These are phyloP conservation scores for Skeletonema potamos DNA, from an alignment of 108 stramenopile species.

Conservation along the genomic window DNA sequence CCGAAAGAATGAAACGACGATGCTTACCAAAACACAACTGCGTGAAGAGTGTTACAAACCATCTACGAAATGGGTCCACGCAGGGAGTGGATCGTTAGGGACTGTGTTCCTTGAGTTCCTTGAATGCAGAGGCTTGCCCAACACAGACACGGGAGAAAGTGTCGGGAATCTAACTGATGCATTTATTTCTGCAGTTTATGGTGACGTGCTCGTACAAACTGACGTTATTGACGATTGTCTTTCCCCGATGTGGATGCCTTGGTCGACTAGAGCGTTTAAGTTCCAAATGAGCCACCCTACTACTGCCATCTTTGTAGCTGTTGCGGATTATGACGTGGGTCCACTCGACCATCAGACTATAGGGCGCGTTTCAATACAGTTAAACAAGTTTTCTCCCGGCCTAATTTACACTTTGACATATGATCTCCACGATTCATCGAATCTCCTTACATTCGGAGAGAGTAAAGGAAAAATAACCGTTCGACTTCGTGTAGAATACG, in stretches of 20 bases:
- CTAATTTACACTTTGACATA: slow-evolving; percentile 63
- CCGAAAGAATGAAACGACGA: slow-evolving; percentile 42
- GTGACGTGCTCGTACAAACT: slow-evolving; percentile 54
- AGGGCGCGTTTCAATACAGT: slow-evolving; percentile 59
- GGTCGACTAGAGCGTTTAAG: slow-evolving; percentile 69
- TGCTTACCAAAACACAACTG: slow-evolving; percentile 51
- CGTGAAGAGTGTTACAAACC: slow-evolving; percentile 48
- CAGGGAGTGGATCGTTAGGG: slow-evolving; percentile 52
- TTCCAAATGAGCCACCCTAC: slow-evolving; percentile 67
- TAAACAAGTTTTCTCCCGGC: slow-evolving; percentile 55
- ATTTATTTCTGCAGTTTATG: slow-evolving; percentile 50
- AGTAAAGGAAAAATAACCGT: slow-evolving; percentile 64
- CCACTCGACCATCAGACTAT: slow-evolving; percentile 60
- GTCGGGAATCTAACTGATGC: slow-evolving; percentile 65
- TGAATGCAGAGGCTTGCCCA: slow-evolving; percentile 56
- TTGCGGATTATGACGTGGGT: slow-evolving; percentile 61
- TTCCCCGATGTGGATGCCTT: slow-evolving; percentile 71
- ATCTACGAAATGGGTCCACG: slow-evolving; percentile 66
- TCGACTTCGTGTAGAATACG: slow-evolving; percentile 56
- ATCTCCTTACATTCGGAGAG: slow-evolving; percentile 52
- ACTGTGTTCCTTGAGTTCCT: slow-evolving; percentile 63
- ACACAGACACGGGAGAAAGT: slow-evolving; percentile 57
- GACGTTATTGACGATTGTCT: slow-evolving; percentile 66
- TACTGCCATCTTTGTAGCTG: slow-evolving; percentile 55
- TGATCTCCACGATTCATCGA: slow-evolving; percentile 53